phyloP scores from a whole-genome alignment of 2,329 filamentous ascomycete species.

The Endoconidiophora laricicola region DNA sequence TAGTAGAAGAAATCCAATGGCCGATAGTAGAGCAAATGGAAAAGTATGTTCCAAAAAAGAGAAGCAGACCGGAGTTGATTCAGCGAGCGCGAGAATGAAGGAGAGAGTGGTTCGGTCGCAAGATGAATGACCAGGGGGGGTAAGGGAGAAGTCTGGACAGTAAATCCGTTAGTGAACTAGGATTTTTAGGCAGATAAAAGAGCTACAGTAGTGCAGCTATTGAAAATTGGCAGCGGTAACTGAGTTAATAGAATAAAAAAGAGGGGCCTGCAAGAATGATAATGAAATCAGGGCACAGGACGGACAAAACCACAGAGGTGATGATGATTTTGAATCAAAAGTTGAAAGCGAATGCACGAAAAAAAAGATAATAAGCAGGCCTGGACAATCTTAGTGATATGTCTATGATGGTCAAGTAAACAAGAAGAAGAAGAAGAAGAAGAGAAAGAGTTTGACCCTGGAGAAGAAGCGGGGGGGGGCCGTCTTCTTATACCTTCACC shows the following conservation, averaged over 20 bases:
- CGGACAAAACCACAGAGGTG: neutral
- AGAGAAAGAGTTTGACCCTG: neutral
- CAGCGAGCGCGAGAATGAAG: too few relatives aligned
- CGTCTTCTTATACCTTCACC: too few relatives aligned
- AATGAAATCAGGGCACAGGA: neutral
- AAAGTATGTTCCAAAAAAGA: neutral
- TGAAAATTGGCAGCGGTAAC: neutral
- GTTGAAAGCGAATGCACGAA: neutral
- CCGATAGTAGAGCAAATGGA: neutral
- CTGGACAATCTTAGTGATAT: too few relatives aligned
- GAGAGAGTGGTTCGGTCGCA: too few relatives aligned
- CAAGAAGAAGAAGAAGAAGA: neutral
- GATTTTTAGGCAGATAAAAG: too few relatives aligned
- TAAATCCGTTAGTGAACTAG: too few relatives aligned
- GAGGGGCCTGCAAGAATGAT: constrained; percentile 3
- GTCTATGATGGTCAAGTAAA: too few relatives aligned
- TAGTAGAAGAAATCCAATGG: neutral
- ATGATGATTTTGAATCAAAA: neutral
- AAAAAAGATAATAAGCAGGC: neutral
- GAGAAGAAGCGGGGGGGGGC: neutral
- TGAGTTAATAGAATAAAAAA: neutral
- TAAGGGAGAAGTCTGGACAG: too few relatives aligned
- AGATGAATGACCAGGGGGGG: too few relatives aligned
- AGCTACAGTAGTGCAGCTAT: too few relatives aligned
- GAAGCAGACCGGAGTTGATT: neutral